Conservation (phyloP, 1,284 basidiomycete genomes). For the Coniferiporia weirii region DNA sequence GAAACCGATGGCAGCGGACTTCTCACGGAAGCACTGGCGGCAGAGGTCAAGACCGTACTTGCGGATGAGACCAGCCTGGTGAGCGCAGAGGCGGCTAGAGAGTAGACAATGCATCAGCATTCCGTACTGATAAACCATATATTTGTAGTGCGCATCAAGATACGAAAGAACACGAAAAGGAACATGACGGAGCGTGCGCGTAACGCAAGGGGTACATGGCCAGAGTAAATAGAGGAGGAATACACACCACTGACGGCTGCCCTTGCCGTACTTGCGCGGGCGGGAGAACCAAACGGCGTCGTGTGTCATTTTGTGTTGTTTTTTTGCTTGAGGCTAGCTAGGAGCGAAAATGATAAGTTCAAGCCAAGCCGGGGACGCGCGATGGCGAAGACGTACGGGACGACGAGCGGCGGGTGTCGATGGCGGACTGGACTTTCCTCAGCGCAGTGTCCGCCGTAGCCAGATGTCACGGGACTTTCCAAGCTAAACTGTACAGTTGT, state of each 20-base stretch:
- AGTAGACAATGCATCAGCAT: not conserved
- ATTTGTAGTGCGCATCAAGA: no score
- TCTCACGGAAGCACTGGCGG: conserved; percentile 98
- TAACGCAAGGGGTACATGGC: not conserved
- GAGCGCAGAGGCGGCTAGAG: conserved; percentile 85
- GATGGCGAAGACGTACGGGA: not conserved
- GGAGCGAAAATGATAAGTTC: no score
- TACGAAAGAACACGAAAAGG: no score
- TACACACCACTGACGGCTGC: conserved; percentile 85
- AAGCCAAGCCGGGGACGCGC: no score
- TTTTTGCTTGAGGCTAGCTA: no score
- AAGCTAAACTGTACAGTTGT: not conserved
- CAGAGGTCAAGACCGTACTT: conserved; percentile 95
- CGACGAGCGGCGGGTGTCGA: not conserved
- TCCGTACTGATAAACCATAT: no score
- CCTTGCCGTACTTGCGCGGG: conserved; percentile 93
- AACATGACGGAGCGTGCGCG: no score
- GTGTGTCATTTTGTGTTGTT: conserved; percentile 70
- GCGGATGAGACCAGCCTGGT: conserved; percentile 94
- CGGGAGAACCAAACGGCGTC: conserved; percentile 90
- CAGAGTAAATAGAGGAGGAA: not conserved
- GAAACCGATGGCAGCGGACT: conserved; percentile 90
- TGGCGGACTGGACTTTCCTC: not conserved
- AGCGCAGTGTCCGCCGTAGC: not conserved
- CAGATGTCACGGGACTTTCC: not conserved